Evolutionary conservation across 257 asterid species (phyloP).

Genomic region (Solanum megistacrolobum): DNA sequence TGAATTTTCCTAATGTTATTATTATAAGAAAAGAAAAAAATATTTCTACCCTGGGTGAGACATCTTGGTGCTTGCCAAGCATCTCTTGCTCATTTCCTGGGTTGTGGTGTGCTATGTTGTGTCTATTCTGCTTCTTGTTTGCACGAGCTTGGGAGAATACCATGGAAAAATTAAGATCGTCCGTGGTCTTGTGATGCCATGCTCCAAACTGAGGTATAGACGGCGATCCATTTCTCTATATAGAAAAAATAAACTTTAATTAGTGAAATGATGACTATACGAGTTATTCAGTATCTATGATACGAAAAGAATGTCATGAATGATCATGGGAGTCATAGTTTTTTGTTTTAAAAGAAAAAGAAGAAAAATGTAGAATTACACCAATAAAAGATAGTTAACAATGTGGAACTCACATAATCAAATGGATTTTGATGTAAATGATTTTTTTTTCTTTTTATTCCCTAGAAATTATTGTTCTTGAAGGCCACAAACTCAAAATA

Average conservation of each 20-base stretch:
- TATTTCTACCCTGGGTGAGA: neutral
- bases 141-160: conserved; percentile 40
- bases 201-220: conserved; percentile 46
- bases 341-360: neutral
- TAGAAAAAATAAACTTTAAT: neutral
- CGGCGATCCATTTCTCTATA: conserved; percentile 13
- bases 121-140: conserved; percentile 25
- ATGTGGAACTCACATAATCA: neutral
- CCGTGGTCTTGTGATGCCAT: conserved; percentile 32
- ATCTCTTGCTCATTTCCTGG: conserved; percentile 32
- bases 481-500: neutral
- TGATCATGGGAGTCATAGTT: neutral
- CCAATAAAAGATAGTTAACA: neutral
- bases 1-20: neutral
- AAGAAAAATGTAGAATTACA: neutral
- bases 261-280: neutral
- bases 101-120: conserved; percentile 10
- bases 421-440: neutral
- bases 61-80: neutral
- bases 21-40: neutral
- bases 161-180: conserved; percentile 25
- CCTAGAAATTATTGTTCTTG: neutral
- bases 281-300: neutral
- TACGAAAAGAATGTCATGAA: neutral
- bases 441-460: neutral